Base-by-base conservation (phyloP, 192 early-diverging fungal species). In the Backusella tarrabulga region DNA sequence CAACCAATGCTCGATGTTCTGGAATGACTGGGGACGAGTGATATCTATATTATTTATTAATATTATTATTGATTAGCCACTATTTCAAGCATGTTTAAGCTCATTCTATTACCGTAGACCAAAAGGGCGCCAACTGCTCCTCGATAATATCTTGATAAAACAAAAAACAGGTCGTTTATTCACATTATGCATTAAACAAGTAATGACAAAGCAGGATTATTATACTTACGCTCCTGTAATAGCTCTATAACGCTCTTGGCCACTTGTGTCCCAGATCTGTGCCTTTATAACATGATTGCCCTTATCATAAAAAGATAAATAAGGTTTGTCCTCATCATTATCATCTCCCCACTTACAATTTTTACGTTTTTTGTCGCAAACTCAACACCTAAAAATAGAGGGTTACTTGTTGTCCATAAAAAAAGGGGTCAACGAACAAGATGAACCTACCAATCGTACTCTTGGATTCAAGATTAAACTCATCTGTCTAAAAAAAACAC, bases 391-490 rank as follows among this genome's bases (percentile, higher is more conserved):
- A 77, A 11, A 44, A 63, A 1, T 36, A 54, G 2, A 32, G 3
- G 44, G 35, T 68, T 29, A 34, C 5, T 35, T 68, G 12, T 2
- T 68, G 5, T n/a, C 15, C 67, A 56, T 19, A 26, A 6, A 56
- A 19, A 32, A 32, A 32, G 32, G 32, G 19, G 21, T 32, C 32
- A 32, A 12, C 8, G 4, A 23, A 36, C 35, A 36, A 41, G 26
- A 42, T 23, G 21, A 9, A 7, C 26, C 63, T 74, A 77, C 97
- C 97, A 83, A 99, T 99, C 73, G 97, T 98, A 32, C 96, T 96
- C 85, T 97, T 98, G 79, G 96, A 97, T 84, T 97, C 96, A 76
- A 97, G 87, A 85, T 95, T 97, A 87, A 99, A 99, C 86, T 97
- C 96, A 89, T 98, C 95, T 40, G 71, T 81, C 80, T 81, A 74